phyloP scores from a whole-genome alignment of 495 filamentous ascomycete species.

The Xylaria castorea region DNA sequence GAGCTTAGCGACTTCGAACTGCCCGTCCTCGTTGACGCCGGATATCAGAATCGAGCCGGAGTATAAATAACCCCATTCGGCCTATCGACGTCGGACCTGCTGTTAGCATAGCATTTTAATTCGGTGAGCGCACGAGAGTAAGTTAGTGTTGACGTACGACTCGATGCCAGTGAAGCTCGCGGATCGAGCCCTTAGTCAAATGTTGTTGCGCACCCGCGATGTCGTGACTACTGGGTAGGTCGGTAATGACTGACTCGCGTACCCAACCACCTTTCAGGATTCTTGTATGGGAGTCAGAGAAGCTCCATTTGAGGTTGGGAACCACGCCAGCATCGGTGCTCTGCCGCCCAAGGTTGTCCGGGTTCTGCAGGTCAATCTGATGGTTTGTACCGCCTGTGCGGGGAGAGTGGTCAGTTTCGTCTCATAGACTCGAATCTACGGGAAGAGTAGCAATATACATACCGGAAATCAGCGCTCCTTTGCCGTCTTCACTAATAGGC shows the following conservation, averaged over 20 bases:
- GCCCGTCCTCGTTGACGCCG: conserved; percentile 65
- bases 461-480: conserved; percentile 64
- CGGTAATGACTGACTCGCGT: conserved; percentile 67
- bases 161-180: conserved; percentile 72
- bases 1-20: conserved; percentile 60
- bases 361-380: conserved; percentile 62
- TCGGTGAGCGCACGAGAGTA: not conserved
- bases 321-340: conserved; percentile 66
- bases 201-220: conserved; percentile 70
- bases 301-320: conserved; percentile 69
- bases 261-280: conserved; percentile 68
- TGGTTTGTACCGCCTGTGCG: conserved; percentile 56
- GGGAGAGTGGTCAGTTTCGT: not conserved
- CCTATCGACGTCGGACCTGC: conserved; percentile 42
- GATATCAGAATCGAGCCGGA: conserved; percentile 62
- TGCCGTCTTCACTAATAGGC: conserved; percentile 61
- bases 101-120: not conserved
- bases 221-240: conserved; percentile 65
- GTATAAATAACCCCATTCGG: conserved; percentile 71
- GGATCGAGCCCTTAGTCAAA: conserved; percentile 65
- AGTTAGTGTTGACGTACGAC: conserved; percentile 50
- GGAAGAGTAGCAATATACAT: conserved; percentile 22
- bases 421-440: not conserved
- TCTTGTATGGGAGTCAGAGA: conserved; percentile 66
- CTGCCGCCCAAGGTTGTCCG: conserved; percentile 63